Percentiles rank a stretch among this genome's conserved stretches.
Conservation (phyloP, 768 basidiomycete species). For the Coprinopsis strossmayeri region DNA sequence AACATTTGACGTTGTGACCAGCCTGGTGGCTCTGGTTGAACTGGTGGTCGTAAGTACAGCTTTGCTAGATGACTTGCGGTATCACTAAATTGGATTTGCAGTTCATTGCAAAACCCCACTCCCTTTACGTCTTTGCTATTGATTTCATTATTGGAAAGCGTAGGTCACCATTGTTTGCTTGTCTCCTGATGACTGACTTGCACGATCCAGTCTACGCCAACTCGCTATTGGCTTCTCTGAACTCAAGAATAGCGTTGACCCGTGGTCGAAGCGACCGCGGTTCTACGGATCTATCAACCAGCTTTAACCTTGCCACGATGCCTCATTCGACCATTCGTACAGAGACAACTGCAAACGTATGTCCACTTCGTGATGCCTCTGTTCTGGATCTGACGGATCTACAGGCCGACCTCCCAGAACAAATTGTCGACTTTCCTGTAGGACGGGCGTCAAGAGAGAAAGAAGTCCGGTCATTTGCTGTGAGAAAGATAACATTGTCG, state of each 20-base stretch:
- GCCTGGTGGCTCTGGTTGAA: constrained; percentile 32
- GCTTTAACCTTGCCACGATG: constrained; percentile 16
- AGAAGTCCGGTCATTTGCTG: too few relatives aligned
- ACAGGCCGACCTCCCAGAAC: too few relatives aligned
- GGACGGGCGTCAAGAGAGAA: too few relatives aligned
- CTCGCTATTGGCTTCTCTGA: constrained; percentile 38
- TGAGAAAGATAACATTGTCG: too few relatives aligned
- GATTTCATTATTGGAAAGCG: constrained; percentile 50
- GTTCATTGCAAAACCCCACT: constrained; percentile 34
- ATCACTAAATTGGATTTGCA: constrained; percentile 9
- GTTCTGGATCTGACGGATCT: too few relatives aligned
- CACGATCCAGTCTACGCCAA: constrained; percentile 35
- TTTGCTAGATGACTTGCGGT: not conserved
- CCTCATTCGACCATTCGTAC: constrained; percentile 2
- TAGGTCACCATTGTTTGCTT: constrained; percentile 18
- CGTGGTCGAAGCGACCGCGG: constrained; percentile 15
- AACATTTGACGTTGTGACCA: constrained; percentile 10
- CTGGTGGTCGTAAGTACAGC: constrained; percentile 26
- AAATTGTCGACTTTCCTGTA: too few relatives aligned
- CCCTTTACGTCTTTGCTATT: constrained; percentile 41
- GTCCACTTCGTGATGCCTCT: too few relatives aligned
- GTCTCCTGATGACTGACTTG: not conserved
- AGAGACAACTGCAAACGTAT: constrained; percentile 1
- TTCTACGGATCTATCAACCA: constrained; percentile 26
- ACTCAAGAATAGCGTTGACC: constrained; percentile 31